Evolutionary conservation across 2,329 filamentous ascomycete genomes (phyloP).

Genomic region (Cladophialophora chaetospira): DNA sequence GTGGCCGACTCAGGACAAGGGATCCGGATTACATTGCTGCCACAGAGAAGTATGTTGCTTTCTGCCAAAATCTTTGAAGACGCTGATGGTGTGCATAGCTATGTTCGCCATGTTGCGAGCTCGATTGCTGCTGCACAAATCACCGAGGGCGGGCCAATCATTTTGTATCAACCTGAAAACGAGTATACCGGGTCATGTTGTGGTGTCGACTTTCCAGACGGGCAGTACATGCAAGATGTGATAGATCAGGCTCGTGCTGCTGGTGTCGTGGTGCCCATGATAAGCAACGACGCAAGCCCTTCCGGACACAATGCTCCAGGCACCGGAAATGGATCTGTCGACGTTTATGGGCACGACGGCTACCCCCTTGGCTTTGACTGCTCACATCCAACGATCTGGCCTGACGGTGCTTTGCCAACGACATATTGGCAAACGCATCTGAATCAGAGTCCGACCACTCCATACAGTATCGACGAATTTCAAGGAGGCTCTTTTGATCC

Average conservation of each 20-base stretch:
- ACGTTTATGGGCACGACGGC: slow-evolving; percentile 64
- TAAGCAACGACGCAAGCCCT: slow-evolving; percentile 71
- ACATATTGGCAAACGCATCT: slow-evolving; percentile 31
- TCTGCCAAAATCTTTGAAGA: too few species aligned
- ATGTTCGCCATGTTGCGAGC: slow-evolving; percentile 53
- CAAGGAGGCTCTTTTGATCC: slow-evolving; percentile 32
- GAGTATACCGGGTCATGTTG: slow-evolving; percentile 61
- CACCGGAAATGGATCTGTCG: slow-evolving; percentile 55
- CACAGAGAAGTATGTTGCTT: slow-evolving; percentile 63
- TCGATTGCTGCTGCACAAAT: slow-evolving; percentile 76
- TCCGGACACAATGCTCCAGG: slow-evolving; percentile 66
- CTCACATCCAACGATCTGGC: slow-evolving; percentile 31
- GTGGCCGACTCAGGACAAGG: slow-evolving; percentile 64
- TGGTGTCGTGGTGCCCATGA: slow-evolving; percentile 72
- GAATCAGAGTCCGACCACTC: slow-evolving; percentile 33
- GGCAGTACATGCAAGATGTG: slow-evolving; percentile 70
- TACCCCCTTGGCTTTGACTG: slow-evolving; percentile 36
- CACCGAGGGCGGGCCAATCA: slow-evolving; percentile 78
- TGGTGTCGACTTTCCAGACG: slow-evolving; percentile 41
- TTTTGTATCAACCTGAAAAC: slow-evolving; percentile 72
- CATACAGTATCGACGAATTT: slow-evolving; percentile 36
- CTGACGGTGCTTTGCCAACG: slow-evolving; percentile 31
- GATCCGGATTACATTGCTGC: slow-evolving; percentile 64
- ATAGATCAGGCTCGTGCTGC: slow-evolving; percentile 67
- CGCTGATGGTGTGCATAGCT: background rate